Evolutionary conservation across 768 basidiomycete genomes (phyloP), one percentile per base, ranked within the genome.

Genomic region (Panellus pusillus): DNA sequence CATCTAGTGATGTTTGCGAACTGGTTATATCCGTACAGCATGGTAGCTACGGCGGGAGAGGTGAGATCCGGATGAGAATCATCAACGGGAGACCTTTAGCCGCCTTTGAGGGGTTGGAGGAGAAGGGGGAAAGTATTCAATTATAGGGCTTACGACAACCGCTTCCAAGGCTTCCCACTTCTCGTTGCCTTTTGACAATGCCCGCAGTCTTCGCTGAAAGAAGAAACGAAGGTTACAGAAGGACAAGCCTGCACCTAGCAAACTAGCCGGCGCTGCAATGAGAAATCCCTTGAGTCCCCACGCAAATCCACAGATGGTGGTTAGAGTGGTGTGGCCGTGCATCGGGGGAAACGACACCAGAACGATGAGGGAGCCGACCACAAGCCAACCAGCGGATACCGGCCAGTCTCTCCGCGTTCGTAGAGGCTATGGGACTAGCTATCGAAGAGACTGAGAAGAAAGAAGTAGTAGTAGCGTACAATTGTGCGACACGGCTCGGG

Each of bases 51-150:
- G 92, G 90, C 42, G 90, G 91, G 66, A 94, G 82, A 4, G 92
- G 85, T 4, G 89, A 91, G 18, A 90, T 67, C 13, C 91, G 84
- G 55, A 93, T 86, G 43, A 94, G 78, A 59, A 91, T 80, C 37
- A 94, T 89, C 19, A 93, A 72, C n/a, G 86, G 86, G 15, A 93
- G 72, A 27, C 92, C 92, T 67, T 87, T 89, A 14, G 83, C 81
- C 54, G 73, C 75, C 89, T 91, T 60, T 36, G 36, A 28, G 6
- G 7, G 6, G 54, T 60, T 32, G 54, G 49, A 52, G 43, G 19
- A 43, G 18, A 40, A 36, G 38, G 24, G 4, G 18, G 44, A 29
- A 42, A n/a, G 17, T 19, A 11, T 61, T 50, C 35, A 48, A 15
- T 13, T 43, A 46, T 24, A 28, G n/a, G n/a, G 63, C 83, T 67